Percentiles rank a stretch among this genome's conserved stretches.
Conservation (phyloP, 139 green algal genomes). For the Chlorella ohadii region DNA sequence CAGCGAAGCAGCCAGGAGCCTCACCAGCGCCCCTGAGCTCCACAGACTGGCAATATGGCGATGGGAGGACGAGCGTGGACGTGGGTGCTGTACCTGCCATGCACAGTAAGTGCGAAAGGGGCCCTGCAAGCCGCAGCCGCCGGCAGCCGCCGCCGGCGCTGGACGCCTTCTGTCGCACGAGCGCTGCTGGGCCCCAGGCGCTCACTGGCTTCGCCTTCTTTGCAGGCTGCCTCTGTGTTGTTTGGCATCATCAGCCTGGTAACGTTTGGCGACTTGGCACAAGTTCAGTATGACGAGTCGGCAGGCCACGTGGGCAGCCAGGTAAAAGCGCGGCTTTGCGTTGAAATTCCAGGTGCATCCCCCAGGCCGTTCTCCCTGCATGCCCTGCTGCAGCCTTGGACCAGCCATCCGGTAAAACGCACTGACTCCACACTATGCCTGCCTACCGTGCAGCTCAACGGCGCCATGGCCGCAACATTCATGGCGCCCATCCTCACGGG, state of each 20-base stretch:
- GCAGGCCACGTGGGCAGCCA: slow-evolving; percentile 3
- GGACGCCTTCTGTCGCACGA: too few relatives aligned
- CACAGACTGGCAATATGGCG: too few relatives aligned
- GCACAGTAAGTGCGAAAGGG: background rate
- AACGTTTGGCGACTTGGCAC: slow-evolving; percentile 12
- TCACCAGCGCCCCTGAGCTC: too few relatives aligned
- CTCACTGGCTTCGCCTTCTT: background rate
- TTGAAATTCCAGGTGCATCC: too few relatives aligned
- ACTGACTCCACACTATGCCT: too few relatives aligned
- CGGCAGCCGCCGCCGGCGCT: background rate
- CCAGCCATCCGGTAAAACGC: too few relatives aligned
- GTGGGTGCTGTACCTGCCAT: background rate
- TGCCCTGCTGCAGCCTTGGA: background rate
- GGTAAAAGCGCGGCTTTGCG: background rate
- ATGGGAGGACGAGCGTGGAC: slow-evolving; percentile 7
- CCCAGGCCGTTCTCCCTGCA: too few relatives aligned
- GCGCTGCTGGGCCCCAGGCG: background rate
- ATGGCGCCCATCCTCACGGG: slow-evolving; percentile 3
- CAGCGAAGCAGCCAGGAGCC: too few relatives aligned
- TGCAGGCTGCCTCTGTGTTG: background rate
- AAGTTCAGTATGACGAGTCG: background rate
- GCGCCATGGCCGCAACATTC: slow-evolving; percentile 27
- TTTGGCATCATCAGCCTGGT: slow-evolving; percentile 28
- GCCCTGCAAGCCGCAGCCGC: background rate
- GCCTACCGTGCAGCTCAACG: slow-evolving; percentile 22